Evolutionary conservation across 192 early-diverging fungal genomes (phyloP).

Genomic region (Entomortierella chlamydospora): DNA sequence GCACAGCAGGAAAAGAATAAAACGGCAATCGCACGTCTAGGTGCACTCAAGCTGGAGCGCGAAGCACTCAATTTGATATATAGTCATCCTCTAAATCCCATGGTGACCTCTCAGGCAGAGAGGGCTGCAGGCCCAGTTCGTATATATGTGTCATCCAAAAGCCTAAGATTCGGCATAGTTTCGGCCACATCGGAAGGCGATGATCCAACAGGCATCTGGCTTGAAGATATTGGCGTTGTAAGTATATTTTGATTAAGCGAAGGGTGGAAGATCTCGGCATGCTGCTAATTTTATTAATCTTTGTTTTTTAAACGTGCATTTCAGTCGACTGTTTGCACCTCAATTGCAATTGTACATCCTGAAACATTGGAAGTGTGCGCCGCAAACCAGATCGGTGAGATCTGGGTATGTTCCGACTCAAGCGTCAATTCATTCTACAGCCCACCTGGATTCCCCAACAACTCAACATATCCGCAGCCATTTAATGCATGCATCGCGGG

Average conservation of each 20-base stretch:
- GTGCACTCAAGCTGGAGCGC: slow-evolving; percentile 59
- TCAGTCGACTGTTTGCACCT: slow-evolving; percentile 58
- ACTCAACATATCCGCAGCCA: slow-evolving; percentile 23
- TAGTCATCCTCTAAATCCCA: slow-evolving; percentile 79
- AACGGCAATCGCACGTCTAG: slow-evolving; percentile 22
- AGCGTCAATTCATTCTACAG: slow-evolving; percentile 58
- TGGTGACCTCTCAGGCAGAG: slow-evolving; percentile 83
- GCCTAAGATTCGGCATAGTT: slow-evolving; percentile 74
- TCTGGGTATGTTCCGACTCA: slow-evolving; percentile 81
- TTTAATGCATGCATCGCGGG: slow-evolving; percentile 68
- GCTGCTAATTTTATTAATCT: no score
- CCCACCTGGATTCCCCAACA: slow-evolving; percentile 21
- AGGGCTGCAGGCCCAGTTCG: slow-evolving; percentile 73
- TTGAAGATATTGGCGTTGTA: slow-evolving; percentile 78
- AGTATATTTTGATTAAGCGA: slow-evolving; percentile 3
- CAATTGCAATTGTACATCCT: slow-evolving; percentile 90
- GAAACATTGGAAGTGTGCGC: slow-evolving; percentile 72
- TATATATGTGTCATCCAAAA: slow-evolving; percentile 71
- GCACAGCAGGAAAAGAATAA: slow-evolving; percentile 30
- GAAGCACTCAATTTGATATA: slow-evolving; percentile 77
- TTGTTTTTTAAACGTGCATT: neutral
- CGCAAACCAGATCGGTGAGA: slow-evolving; percentile 81
- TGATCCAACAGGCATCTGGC: slow-evolving; percentile 60
- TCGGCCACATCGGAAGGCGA: slow-evolving; percentile 61
- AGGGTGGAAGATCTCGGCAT: no score